A percentile compares a stretch with the other conserved stretches of the same genome.
Evolutionary conservation across 257 asterid species (phyloP).

Genomic region (Solanum piurae): DNA sequence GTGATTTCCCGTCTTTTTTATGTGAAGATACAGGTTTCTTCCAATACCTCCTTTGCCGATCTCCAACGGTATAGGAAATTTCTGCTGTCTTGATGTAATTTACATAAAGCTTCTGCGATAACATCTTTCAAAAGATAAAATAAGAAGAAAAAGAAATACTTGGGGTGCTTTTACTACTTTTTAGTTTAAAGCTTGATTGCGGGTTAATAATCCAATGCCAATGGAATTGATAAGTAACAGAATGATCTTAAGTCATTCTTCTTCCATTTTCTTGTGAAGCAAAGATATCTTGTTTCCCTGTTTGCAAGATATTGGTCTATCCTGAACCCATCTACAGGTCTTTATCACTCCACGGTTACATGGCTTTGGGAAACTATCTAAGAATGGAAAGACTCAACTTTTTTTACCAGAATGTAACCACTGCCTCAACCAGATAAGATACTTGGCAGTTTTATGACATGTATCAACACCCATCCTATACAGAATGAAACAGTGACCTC

Average conservation of each 20-base stretch:
- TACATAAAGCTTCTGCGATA: background rate
- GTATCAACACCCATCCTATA: background rate
- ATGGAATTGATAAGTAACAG: background rate
- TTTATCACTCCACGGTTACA: background rate
- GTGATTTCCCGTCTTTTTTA: background rate
- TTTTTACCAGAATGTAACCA: background rate
- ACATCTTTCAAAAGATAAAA: background rate
- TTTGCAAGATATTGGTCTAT: background rate
- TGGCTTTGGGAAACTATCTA: background rate
- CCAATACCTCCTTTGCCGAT: background rate
- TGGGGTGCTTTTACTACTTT: background rate
- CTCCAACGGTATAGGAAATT: background rate
- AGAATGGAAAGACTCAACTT: background rate
- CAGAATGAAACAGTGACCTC: background rate
- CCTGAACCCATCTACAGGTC: background rate
- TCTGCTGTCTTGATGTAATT: background rate
- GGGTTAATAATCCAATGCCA: background rate
- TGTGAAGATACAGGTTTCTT: background rate
- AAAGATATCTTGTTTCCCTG: background rate
- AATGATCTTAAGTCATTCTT: background rate
- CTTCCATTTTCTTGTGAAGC: background rate
- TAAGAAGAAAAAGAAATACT: background rate
- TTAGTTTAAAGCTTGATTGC: background rate
- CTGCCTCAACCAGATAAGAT: background rate
- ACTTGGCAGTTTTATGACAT: background rate